Evolutionary conservation across 2,329 filamentous ascomycete genomes (phyloP), one percentile per base, ranked within the genome.

Genomic region (Xylariomycetidae sp.): DNA sequence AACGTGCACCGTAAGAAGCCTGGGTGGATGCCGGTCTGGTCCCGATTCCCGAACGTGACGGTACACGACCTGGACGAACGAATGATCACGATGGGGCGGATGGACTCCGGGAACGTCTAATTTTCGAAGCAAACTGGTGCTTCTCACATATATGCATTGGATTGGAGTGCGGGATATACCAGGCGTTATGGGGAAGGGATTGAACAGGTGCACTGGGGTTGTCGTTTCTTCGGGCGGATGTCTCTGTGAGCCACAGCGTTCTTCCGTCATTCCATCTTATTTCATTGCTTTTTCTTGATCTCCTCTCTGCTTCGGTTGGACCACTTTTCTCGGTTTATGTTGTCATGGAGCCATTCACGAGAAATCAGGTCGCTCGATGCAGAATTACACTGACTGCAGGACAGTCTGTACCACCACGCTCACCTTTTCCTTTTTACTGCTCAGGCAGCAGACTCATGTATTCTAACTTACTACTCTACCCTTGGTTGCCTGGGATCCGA

Each of bases 361-460:
- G n/a, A n/a, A n/a, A n/a, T n/a, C n/a, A n/a, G n/a, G n/a, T 34
- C 25, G 17, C 15, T 22, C 8, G 34, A 16, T 10, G 27, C 26
- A 31, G 29, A 32, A 16, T n/a, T 10, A 15, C 10, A n/a, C 31
- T 35, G 17, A 26, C 38, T 39, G 40, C 40, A 19, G 31, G 43
- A n/a, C 40, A 41, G 42, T 35, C 27, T 45, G 35, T 43, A 43
- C 35, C 35, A 43, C 35, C 33, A 41, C 28, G 20, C 23, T n/a
- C 27, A 25, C 16, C 15, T 35, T n/a, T n/a, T n/a, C n/a, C n/a
- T n/a, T n/a, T n/a, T n/a, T n/a, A n/a, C n/a, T 37, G 33, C 35
- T 45, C 40, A 25, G 43, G 43, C 33, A 43, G 43, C 35, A 39
- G 38, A 34, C 22, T 33, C 37, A 38, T 41, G 34, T 41, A 40